phyloP scores from a whole-genome alignment of 2,329 filamentous ascomycete genomes.

The Xylaria arbuscula region DNA sequence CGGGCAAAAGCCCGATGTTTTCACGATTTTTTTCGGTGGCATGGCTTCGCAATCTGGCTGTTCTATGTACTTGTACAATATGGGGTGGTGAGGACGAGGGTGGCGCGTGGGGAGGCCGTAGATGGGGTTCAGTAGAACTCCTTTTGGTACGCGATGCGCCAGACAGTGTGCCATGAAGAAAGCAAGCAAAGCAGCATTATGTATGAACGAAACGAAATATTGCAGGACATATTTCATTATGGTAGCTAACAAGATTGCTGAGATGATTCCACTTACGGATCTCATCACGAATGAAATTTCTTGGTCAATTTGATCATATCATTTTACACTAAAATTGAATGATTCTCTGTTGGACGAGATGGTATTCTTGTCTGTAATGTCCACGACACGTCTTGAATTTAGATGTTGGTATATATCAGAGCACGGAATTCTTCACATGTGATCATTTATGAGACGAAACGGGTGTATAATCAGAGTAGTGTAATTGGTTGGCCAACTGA shows the following conservation, averaged over 20 bases:
- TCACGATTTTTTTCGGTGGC: slow-evolving; percentile 5
- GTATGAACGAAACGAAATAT: slow-evolving; percentile 12
- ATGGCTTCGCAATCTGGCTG: slow-evolving; percentile 9
- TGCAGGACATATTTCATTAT: neutral
- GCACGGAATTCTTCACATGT: no score
- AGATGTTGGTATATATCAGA: no score
- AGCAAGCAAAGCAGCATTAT: neutral
- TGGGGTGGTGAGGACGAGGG: neutral
- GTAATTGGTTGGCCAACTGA: neutral
- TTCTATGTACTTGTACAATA: slow-evolving; percentile 35
- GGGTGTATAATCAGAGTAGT: neutral
- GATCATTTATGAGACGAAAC: no score
- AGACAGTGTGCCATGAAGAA: neutral
- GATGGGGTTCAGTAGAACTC: neutral
- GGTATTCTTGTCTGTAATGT: no score
- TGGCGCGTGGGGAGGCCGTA: neutral
- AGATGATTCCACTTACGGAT: neutral
- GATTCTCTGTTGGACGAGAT: no score
- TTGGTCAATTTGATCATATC: neutral
- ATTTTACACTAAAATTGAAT: no score
- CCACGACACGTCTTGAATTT: no score
- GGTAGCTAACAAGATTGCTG: slow-evolving; percentile 4
- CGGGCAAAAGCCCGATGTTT: neutral
- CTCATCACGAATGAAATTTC: neutral
- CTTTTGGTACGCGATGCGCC: neutral